These are phyloP conservation scores for Tagetes patula DNA, from an alignment of 129 eudicot genomes.

Conservation along the genomic window DNA sequence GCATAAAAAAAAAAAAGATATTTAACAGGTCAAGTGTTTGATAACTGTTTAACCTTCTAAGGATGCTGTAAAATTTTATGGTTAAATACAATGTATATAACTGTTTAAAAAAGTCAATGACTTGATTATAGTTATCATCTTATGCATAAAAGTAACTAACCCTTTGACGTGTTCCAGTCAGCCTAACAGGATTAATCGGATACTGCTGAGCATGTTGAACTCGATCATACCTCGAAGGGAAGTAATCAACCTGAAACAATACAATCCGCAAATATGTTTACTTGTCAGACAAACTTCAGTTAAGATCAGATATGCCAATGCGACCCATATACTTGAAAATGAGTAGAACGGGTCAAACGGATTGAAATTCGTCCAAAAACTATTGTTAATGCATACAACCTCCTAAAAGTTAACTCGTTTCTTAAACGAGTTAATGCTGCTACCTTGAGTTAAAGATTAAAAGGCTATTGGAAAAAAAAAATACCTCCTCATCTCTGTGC, in stretches of 20 bases:
- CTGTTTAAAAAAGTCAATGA: no score
- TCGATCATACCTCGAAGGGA: slow-evolving; percentile 64
- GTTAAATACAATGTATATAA: no score
- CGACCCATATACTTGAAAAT: not conserved
- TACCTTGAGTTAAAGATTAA: not conserved
- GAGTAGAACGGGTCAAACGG: not conserved
- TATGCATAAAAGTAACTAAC: slow-evolving; percentile 22
- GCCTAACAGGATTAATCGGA: slow-evolving; percentile 44
- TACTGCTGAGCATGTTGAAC: slow-evolving; percentile 55
- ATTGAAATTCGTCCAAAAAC: not conserved
- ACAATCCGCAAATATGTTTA: not conserved
- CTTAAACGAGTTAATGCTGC: not conserved
- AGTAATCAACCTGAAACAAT: slow-evolving; percentile 51
- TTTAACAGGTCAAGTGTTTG: no score
- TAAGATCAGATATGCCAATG: not conserved
- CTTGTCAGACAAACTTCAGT: not conserved
- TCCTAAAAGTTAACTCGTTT: not conserved
- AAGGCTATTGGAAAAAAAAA: not conserved
- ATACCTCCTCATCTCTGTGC: slow-evolving; percentile 73
- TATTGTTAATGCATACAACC: not conserved
- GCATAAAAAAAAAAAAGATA: slow-evolving; percentile 1
- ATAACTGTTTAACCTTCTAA: no score
- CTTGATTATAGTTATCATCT: no score
- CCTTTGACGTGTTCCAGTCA: slow-evolving; percentile 52
- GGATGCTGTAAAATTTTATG: no score